phyloP scores from a whole-genome alignment of 768 basidiomycete species.

The Tylopilus subfusipes region DNA sequence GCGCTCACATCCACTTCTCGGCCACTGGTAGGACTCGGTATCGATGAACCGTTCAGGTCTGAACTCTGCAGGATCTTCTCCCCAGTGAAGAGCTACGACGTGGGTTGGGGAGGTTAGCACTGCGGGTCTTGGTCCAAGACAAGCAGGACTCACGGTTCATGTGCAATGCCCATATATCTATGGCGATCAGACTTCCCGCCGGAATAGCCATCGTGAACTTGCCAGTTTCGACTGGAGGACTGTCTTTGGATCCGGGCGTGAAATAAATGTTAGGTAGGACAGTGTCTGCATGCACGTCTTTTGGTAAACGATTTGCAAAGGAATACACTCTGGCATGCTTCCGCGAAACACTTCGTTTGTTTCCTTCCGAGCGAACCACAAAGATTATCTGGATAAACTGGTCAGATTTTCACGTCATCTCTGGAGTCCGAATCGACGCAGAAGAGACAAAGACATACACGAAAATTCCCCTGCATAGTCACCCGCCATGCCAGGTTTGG shows the following conservation, averaged over 20 bases:
- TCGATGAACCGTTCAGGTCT: conserved; percentile 51
- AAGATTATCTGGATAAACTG: too few species aligned
- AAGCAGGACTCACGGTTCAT: conserved; percentile 38
- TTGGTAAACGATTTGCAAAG: conserved; percentile 35
- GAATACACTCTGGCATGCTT: conserved; percentile 42
- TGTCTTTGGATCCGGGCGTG: conserved; percentile 16
- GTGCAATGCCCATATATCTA: conserved; percentile 44
- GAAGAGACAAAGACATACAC: conserved; percentile 24
- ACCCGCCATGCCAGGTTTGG: conserved; percentile 33
- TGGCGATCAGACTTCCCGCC: conserved; percentile 36
- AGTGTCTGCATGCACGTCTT: conserved; percentile 34
- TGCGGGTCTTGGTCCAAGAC: not conserved
- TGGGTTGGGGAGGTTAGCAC: not conserved
- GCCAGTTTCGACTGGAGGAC: conserved; percentile 20
- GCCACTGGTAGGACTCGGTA: conserved; percentile 47
- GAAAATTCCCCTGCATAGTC: conserved; percentile 35
- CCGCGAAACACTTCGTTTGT: conserved; percentile 45
- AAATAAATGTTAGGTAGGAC: conserved; percentile 36
- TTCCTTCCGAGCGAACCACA: conserved; percentile 37
- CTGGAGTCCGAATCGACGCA: too few species aligned
- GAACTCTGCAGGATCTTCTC: conserved; percentile 42
- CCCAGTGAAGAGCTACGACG: conserved; percentile 47
- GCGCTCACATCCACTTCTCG: conserved; percentile 28
- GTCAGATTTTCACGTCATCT: too few species aligned
- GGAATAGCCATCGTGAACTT: conserved; percentile 36